phyloP scores from a whole-genome alignment of 1,284 basidiomycete species.

The Takashimella koratensis region DNA sequence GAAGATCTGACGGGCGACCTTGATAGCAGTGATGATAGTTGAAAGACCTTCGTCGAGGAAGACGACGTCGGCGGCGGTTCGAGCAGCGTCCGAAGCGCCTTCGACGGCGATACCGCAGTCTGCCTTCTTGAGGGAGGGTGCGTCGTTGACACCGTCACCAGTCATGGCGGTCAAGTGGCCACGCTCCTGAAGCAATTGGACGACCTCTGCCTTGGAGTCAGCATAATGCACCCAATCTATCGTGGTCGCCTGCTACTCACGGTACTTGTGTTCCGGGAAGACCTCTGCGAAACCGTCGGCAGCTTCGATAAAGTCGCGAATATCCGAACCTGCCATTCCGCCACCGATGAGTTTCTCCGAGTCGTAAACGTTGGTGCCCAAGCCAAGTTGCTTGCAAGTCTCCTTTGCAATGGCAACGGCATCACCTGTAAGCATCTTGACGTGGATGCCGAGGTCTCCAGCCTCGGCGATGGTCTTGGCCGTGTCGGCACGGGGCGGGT shows the following conservation, averaged over 20 bases:
- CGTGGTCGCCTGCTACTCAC: not conserved
- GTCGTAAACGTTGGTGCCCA: slow-evolving; percentile 58
- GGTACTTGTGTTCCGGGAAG: slow-evolving; percentile 56
- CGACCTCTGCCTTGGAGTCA: slow-evolving; percentile 42
- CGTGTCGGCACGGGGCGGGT: slow-evolving; percentile 57
- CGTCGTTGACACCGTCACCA: slow-evolving; percentile 58
- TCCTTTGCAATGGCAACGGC: slow-evolving; percentile 59
- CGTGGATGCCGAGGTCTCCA: slow-evolving; percentile 53
- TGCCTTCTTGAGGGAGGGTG: slow-evolving; percentile 55
- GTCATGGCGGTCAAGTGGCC: slow-evolving; percentile 59
- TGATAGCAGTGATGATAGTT: slow-evolving; percentile 57
- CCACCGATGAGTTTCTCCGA: slow-evolving; percentile 57
- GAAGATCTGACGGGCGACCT: slow-evolving; percentile 59
- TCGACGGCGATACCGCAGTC: slow-evolving; percentile 64
- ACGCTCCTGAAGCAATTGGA: slow-evolving; percentile 56
- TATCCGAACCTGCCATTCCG: slow-evolving; percentile 55
- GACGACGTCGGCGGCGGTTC: slow-evolving; percentile 58
- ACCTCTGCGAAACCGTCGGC: slow-evolving; percentile 60
- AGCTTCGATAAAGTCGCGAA: slow-evolving; percentile 56
- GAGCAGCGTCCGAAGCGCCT: slow-evolving; percentile 63
- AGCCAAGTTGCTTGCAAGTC: slow-evolving; percentile 54
- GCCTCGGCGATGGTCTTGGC: slow-evolving; percentile 56
- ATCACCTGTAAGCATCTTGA: slow-evolving; percentile 61
- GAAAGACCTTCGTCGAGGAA: slow-evolving; percentile 54
- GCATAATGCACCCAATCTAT: slow-evolving; percentile 4